phyloP scores from a whole-genome alignment of 805 yeast species.

The Ogataea naganishii region DNA sequence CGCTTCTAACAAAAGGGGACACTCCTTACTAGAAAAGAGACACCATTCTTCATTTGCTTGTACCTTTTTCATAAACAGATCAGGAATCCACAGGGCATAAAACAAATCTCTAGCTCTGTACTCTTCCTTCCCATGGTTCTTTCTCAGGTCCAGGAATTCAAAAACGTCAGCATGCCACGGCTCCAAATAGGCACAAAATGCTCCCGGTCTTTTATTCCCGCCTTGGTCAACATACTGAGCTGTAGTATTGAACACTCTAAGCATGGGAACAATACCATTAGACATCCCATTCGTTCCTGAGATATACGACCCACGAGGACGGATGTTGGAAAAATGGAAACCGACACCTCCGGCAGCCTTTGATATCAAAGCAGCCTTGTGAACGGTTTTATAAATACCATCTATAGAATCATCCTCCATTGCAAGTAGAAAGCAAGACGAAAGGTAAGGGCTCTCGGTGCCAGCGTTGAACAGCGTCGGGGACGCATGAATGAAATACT shows the following conservation, averaged over 20 bases:
- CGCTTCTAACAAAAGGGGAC: slow-evolving; percentile 75
- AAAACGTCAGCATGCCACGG: slow-evolving; percentile 96
- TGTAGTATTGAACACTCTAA: slow-evolving; percentile 88
- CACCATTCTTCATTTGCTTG: slow-evolving; percentile 77
- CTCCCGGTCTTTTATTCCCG: slow-evolving; percentile 97
- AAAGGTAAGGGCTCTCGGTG: slow-evolving; percentile 73
- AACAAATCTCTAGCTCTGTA: slow-evolving; percentile 87
- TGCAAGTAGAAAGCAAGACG: slow-evolving; percentile 87
- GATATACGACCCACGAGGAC: slow-evolving; percentile 80
- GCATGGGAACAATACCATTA: slow-evolving; percentile 92
- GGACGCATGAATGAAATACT: slow-evolving; percentile 88
- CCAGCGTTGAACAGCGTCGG: slow-evolving; percentile 95
- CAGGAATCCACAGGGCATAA: slow-evolving; percentile 92
- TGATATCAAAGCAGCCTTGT: slow-evolving; percentile 82
- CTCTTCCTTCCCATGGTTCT: slow-evolving; percentile 95
- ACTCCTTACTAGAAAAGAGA: slow-evolving; percentile 80
- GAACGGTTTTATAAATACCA: slow-evolving; percentile 85
- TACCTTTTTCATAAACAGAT: slow-evolving; percentile 87
- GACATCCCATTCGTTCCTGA: slow-evolving; percentile 92
- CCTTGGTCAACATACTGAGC: slow-evolving; percentile 98
- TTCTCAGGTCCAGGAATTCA: slow-evolving; percentile 77
- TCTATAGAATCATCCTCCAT: slow-evolving; percentile 94
- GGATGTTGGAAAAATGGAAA: slow-evolving; percentile 75
- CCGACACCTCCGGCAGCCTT: slow-evolving; percentile 97
- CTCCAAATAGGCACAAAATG: slow-evolving; percentile 87